A percentile compares a stretch with the other conserved stretches of the same genome.
phyloP scores from a whole-genome alignment of 192 early-diverging fungal species.

The Backusella psychrophila region DNA sequence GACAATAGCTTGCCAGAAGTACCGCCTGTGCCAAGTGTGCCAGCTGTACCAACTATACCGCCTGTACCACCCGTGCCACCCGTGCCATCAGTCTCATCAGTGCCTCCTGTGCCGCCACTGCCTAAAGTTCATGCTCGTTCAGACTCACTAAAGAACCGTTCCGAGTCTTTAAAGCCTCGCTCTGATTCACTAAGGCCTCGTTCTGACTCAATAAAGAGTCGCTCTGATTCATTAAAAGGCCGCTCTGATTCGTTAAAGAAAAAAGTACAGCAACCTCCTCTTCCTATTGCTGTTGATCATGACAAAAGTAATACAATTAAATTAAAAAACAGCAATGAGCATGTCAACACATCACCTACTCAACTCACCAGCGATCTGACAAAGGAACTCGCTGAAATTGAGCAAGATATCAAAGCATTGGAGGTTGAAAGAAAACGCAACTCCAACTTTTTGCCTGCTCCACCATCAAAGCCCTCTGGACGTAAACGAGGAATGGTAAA shows the following conservation, averaged over 20 bases:
- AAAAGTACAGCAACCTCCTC: neutral
- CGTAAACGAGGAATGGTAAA: conserved; percentile 30
- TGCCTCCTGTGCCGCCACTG: neutral
- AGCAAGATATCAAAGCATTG: conserved; percentile 13
- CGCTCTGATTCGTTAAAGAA: neutral
- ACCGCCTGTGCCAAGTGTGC: neutral
- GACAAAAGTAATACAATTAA: neutral
- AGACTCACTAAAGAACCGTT: neutral
- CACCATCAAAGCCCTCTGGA: conserved; percentile 2
- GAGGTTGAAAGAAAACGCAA: neutral
- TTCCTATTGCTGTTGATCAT: neutral
- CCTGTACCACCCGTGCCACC: neutral
- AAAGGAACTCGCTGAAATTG: neutral
- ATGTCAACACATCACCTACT: neutral
- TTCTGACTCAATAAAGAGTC: neutral
- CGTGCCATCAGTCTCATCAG: neutral
- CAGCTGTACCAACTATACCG: conserved; percentile 16
- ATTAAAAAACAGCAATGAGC: neutral
- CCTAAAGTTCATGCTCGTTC: neutral
- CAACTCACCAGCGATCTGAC: neutral
- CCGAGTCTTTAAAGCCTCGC: neutral
- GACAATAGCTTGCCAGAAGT: neutral
- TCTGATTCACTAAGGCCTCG: neutral
- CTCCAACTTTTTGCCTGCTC: neutral
- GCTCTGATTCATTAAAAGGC: neutral